Percentiles rank a stretch among this genome's conserved stretches.
Evolutionary conservation across 306 rosid genomes (phyloP).

Genomic region (Cotoneaster glaucophyllus): DNA sequence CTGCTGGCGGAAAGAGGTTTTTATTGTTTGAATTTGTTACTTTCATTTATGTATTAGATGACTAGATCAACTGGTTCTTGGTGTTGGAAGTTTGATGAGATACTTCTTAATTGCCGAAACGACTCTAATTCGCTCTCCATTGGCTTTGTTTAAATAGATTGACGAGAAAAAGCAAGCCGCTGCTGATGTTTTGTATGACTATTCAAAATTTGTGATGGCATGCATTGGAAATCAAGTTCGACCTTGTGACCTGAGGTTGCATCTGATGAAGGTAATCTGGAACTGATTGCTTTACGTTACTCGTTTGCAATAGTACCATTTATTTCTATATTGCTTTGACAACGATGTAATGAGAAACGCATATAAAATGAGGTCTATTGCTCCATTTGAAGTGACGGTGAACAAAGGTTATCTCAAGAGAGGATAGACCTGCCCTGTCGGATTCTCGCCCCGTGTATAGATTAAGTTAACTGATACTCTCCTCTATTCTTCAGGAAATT

Average conservation of each 20-base stretch:
- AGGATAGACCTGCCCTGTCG: not conserved
- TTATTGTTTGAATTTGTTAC: not conserved
- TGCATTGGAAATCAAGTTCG: conserved; percentile 68
- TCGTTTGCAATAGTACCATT: not conserved
- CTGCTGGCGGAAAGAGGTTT: not conserved
- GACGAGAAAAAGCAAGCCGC: conserved; percentile 82
- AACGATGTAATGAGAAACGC: not conserved
- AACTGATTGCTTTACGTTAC: not conserved
- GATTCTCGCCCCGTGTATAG: not conserved
- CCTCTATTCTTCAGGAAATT: conserved; percentile 57
- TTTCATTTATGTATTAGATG: not conserved
- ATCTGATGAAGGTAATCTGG: conserved; percentile 79
- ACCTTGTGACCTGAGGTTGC: conserved; percentile 78
- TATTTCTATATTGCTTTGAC: not conserved
- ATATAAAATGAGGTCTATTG: not conserved
- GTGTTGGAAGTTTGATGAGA: conserved; percentile 3
- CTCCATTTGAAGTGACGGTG: not conserved
- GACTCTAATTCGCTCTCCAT: not conserved
- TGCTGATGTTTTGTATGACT: conserved; percentile 73
- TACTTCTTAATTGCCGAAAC: not conserved
- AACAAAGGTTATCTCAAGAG: not conserved
- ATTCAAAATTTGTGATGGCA: conserved; percentile 80
- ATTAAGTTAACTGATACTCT: not conserved
- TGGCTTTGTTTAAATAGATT: conserved; percentile 27
- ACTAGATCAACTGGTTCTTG: not conserved